Conservation (phyloP, 768 basidiomycete genomes). For the Rhizopogon sp. region DNA sequence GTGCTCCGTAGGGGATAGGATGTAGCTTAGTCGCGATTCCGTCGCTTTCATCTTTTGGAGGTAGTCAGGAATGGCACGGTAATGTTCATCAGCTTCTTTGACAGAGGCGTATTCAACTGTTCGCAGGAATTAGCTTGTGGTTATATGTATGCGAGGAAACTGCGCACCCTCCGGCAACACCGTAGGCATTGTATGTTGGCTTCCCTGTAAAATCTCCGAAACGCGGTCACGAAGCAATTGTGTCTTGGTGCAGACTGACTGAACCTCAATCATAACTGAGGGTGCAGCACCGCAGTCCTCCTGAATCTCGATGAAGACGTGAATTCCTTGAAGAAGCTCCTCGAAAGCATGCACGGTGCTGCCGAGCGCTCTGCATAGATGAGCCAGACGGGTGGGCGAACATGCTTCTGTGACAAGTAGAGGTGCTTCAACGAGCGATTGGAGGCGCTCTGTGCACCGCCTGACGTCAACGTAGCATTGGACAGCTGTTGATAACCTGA, state of each 20-base stretch:
- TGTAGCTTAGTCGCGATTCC: slow-evolving; percentile 25
- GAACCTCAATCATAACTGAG: slow-evolving; percentile 24
- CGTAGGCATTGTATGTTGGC: slow-evolving; percentile 18
- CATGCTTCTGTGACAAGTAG: slow-evolving; percentile 11
- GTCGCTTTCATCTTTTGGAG: slow-evolving; percentile 21
- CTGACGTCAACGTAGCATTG: slow-evolving; percentile 10
- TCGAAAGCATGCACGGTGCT: slow-evolving; percentile 26
- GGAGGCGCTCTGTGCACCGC: slow-evolving; percentile 14
- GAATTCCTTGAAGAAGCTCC: slow-evolving; percentile 32
- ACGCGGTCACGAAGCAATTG: slow-evolving; percentile 23
- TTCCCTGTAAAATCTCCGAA: slow-evolving; percentile 12
- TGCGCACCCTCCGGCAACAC: slow-evolving; percentile 34
- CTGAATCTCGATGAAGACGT: slow-evolving; percentile 28
- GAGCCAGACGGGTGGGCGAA: neutral
- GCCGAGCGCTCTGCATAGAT: slow-evolving; percentile 14
- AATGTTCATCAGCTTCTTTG: slow-evolving; percentile 19
- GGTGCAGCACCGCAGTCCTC: slow-evolving; percentile 12
- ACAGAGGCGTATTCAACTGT: slow-evolving; percentile 34
- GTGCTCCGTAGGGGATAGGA: slow-evolving; percentile 20
- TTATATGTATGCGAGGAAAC: neutral
- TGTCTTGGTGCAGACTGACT: slow-evolving; percentile 18
- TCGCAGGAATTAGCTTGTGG: neutral
- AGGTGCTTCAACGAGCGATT: slow-evolving; percentile 12
- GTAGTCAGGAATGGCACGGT: slow-evolving; percentile 17
- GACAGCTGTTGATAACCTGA: slow-evolving; percentile 16